Percentiles rank a stretch among this genome's conserved stretches.
Evolutionary conservation across 768 basidiomycete species (phyloP).

Genomic region (Sporobolomyces phaffii): DNA sequence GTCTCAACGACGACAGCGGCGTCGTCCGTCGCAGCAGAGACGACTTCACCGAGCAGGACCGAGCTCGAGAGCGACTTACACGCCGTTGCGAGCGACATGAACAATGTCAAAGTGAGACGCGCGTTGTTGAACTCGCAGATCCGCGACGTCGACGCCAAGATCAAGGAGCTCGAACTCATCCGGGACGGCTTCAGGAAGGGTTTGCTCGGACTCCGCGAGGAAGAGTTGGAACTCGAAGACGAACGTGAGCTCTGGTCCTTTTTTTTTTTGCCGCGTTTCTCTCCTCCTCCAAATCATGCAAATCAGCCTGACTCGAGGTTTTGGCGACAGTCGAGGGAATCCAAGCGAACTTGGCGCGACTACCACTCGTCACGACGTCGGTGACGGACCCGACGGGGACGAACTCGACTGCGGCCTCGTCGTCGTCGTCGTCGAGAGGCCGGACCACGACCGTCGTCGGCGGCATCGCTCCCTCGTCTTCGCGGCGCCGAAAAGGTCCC

Average conservation of each 20-base stretch:
- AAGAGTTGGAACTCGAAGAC: constrained; percentile 93
- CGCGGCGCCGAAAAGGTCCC: constrained; percentile 56
- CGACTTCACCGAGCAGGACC: background rate
- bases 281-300: no score
- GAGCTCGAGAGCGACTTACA: constrained; percentile 75
- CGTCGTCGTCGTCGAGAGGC: background rate
- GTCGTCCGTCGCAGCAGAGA: background rate
- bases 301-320: background rate
- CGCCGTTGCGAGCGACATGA: constrained; percentile 85
- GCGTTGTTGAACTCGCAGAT: constrained; percentile 80
- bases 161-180: constrained; percentile 73
- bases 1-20: background rate
- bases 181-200: constrained; percentile 72
- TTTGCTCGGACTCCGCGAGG: constrained; percentile 80
- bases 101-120: constrained; percentile 80
- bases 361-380: constrained; percentile 11
- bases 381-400: no score
- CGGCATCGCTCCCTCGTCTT: constrained; percentile 10
- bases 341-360: constrained; percentile 48
- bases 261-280: background rate
- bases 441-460: background rate
- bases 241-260: constrained; percentile 60
- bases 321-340: constrained; percentile 72
- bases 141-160: constrained; percentile 80
- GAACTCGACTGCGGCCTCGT: background rate